phyloP scores from a whole-genome alignment of 1,284 basidiomycete genomes.

The Tetrapyrgos nigripes region DNA sequence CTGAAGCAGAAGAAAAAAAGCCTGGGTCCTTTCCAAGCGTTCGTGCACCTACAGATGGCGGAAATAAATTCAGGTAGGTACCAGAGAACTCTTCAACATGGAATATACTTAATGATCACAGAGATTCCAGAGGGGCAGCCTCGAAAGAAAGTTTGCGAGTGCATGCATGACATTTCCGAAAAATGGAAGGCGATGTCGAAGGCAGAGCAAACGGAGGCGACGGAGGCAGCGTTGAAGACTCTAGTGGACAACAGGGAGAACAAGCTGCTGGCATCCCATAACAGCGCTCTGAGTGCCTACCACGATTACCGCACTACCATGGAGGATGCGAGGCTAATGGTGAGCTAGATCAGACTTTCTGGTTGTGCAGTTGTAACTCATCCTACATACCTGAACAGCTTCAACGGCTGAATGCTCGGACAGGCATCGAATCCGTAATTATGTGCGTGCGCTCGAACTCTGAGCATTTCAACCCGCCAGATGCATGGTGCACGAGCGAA shows the following conservation, averaged over 20 bases:
- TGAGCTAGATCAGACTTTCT: background rate
- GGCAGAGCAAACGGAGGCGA: constrained; percentile 1
- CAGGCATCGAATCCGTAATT: constrained; percentile 13
- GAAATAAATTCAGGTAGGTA: background rate
- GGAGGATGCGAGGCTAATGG: background rate
- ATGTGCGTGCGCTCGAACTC: constrained; percentile 4
- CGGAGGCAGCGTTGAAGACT: constrained; percentile 2
- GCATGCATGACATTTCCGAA: constrained; percentile 2
- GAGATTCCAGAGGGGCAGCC: constrained; percentile 1
- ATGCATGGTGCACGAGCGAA: constrained; percentile 10
- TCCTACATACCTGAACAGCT: too few species aligned
- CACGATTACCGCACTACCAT: constrained; percentile 12
- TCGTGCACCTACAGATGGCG: background rate
- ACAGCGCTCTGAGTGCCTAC: constrained; percentile 8
- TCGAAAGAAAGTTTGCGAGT: background rate
- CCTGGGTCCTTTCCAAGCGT: background rate
- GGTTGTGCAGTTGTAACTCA: background rate
- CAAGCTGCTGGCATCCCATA: constrained; percentile 5
- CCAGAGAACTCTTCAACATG: background rate
- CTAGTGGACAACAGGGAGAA: constrained; percentile 6
- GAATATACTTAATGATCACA: too few species aligned
- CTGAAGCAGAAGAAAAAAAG: background rate
- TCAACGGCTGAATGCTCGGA: constrained; percentile 12
- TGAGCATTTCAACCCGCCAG: constrained; percentile 12
- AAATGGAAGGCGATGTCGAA: constrained; percentile 12